Evolutionary conservation across 306 rosid genomes (phyloP).

Genomic region (Vicia sativa): DNA sequence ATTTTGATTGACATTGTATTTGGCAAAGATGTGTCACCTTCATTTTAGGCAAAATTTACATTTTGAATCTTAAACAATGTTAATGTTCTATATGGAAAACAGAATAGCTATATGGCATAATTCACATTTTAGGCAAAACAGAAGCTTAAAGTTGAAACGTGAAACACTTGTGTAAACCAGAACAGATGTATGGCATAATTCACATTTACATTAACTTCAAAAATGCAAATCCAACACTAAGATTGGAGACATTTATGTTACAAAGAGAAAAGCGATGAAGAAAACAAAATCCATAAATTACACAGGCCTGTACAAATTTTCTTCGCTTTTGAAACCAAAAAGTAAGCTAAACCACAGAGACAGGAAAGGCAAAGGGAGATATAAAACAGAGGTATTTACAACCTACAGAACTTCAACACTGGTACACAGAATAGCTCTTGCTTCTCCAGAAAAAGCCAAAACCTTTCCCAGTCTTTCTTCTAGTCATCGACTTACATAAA

Average conservation of each 20-base stretch:
- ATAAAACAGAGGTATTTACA: constrained; percentile 61
- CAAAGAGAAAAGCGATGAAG: constrained; percentile 40
- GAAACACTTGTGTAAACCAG: neutral
- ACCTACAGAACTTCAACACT: constrained; percentile 61
- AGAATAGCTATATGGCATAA: neutral
- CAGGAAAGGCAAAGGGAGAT: constrained; percentile 19
- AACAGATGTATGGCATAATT: neutral
- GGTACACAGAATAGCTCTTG: constrained; percentile 85
- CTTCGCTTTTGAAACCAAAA: constrained; percentile 53
- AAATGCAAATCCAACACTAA: constrained; percentile 29
- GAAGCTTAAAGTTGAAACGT: neutral
- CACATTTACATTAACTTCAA: constrained; percentile 16
- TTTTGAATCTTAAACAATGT: neutral
- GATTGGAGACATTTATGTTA: constrained; percentile 45
- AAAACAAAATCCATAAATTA: constrained; percentile 77
- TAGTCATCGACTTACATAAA: constrained; percentile 70
- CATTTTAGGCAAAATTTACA: neutral
- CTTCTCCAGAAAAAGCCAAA: constrained; percentile 79
- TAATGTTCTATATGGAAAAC: neutral
- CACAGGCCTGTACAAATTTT: constrained; percentile 80
- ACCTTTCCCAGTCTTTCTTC: constrained; percentile 70
- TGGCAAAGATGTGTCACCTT: no score
- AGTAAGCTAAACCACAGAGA: constrained; percentile 41
- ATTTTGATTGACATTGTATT: no score
- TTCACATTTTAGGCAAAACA: constrained; percentile 10